Evolutionary conservation across 1,284 basidiomycete genomes (phyloP).

Genomic region (Volvariella volvacea): DNA sequence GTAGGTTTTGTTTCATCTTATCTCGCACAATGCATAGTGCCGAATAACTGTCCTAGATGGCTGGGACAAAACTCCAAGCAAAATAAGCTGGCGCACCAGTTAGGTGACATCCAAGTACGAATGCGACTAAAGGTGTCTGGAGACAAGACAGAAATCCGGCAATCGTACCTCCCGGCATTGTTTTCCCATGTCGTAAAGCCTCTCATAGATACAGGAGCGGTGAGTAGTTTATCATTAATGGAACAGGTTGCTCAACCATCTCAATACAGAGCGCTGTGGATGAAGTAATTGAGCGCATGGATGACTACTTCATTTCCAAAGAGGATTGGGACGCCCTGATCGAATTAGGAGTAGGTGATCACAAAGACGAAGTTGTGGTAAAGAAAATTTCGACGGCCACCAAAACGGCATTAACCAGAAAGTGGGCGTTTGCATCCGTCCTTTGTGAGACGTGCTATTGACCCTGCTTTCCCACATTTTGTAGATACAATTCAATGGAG

Average conservation of each 20-base stretch:
- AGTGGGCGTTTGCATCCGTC: slow-evolving; percentile 40
- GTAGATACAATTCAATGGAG: slow-evolving; percentile 78
- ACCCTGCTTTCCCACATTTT: not conserved
- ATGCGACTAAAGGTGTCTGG: slow-evolving; percentile 94
- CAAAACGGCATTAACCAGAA: slow-evolving; percentile 83
- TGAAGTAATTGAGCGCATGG: slow-evolving; percentile 84
- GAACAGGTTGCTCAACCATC: too few relatives aligned
- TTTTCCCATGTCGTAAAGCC: slow-evolving; percentile 78
- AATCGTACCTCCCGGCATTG: slow-evolving; percentile 85
- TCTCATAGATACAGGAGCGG: slow-evolving; percentile 63
- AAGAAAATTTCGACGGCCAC: slow-evolving; percentile 82
- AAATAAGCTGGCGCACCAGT: slow-evolving; percentile 72
- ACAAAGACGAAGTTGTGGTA: slow-evolving; percentile 65
- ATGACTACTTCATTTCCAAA: slow-evolving; percentile 88
- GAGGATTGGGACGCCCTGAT: slow-evolving; percentile 97
- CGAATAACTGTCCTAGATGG: slow-evolving; percentile 52
- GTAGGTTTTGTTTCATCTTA: slow-evolving; percentile 36
- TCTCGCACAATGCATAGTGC: slow-evolving; percentile 1
- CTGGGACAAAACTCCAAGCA: slow-evolving; percentile 96
- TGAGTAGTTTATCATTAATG: slow-evolving; percentile 35
- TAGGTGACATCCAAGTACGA: slow-evolving; percentile 88
- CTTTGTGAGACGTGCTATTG: slow-evolving; percentile 4
- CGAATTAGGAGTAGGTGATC: slow-evolving; percentile 85
- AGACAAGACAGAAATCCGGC: slow-evolving; percentile 82
- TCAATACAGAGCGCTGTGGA: slow-evolving; percentile 70